Percentiles rank a stretch among this genome's conserved stretches.
Conservation (phyloP, 352 stramenopile species). For the Pythium oligandrum region DNA sequence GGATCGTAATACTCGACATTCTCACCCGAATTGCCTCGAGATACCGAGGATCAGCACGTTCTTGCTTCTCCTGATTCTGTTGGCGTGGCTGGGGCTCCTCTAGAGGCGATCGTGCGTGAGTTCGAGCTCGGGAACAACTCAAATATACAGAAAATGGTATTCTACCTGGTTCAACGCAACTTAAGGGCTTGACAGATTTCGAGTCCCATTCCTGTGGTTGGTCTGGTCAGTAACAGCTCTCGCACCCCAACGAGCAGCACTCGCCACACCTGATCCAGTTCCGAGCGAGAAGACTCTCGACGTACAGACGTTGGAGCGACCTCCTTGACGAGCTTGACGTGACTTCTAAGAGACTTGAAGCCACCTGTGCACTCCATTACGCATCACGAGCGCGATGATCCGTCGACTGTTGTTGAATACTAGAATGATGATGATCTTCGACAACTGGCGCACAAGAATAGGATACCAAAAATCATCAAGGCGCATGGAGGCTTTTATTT, state of each 20-base stretch:
- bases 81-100: conserved; percentile 1
- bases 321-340: conserved; percentile 29
- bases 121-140: not conserved
- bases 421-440: too few relatives aligned
- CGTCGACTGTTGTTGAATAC: too few relatives aligned
- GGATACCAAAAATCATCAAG: too few relatives aligned
- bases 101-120: not conserved
- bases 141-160: not conserved
- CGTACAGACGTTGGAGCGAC: not conserved
- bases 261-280: not conserved
- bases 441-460: too few relatives aligned
- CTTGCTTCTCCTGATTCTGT: conserved; percentile 23
- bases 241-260: not conserved
- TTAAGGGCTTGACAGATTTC: not conserved
- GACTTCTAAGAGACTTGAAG: conserved; percentile 36
- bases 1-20: not conserved
- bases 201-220: not conserved
- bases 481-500: too few relatives aligned
- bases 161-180: conserved; percentile 1
- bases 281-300: not conserved
- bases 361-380: conserved; percentile 22
- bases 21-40: conserved; percentile 28
- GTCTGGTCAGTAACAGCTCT: not conserved
- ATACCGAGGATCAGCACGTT: conserved; percentile 23
- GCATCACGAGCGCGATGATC: too few relatives aligned